These are phyloP conservation scores for Aspergillus versicolor DNA, from an alignment of 2,329 filamentous ascomycete species.

Conservation along the genomic window DNA sequence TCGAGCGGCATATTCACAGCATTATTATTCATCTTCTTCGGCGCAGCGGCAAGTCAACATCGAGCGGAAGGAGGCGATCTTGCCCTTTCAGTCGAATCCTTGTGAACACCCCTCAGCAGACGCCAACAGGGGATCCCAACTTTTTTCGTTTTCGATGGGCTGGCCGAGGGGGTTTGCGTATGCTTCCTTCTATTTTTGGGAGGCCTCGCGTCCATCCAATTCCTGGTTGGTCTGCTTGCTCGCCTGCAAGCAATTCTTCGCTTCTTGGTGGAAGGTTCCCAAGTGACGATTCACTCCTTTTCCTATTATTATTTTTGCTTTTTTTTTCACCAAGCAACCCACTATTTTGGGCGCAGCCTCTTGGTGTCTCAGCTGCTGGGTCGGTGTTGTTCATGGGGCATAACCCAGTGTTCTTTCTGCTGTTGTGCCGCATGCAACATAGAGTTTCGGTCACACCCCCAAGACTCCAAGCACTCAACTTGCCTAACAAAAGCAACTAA, in stretches of 20 bases:
- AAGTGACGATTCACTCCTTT: background rate
- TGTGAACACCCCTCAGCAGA: background rate
- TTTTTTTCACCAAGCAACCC: background rate
- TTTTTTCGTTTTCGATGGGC: background rate
- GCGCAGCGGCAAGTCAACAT: background rate
- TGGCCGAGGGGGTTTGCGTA: conserved; percentile 15
- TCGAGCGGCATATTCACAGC: conserved; percentile 1
- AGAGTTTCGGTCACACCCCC: background rate
- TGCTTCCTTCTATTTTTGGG: conserved; percentile 19
- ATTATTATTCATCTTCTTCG: background rate
- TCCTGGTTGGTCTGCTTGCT: background rate
- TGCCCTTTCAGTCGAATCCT: background rate
- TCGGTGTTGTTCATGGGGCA: too few relatives aligned
- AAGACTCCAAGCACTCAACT: background rate
- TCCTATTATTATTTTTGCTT: background rate
- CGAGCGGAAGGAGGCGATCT: background rate
- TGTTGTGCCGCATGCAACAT: background rate
- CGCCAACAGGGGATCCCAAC: background rate
- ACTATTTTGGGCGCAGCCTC: background rate
- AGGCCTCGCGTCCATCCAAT: conserved; percentile 3
- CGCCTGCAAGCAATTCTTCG: background rate
- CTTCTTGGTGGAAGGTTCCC: background rate
- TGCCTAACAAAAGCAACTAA: background rate
- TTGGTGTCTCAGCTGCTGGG: background rate
- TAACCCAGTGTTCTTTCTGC: background rate